Conservation (phyloP, 1,139 yeast species). For the Kurtzmaniella natalensis region DNA sequence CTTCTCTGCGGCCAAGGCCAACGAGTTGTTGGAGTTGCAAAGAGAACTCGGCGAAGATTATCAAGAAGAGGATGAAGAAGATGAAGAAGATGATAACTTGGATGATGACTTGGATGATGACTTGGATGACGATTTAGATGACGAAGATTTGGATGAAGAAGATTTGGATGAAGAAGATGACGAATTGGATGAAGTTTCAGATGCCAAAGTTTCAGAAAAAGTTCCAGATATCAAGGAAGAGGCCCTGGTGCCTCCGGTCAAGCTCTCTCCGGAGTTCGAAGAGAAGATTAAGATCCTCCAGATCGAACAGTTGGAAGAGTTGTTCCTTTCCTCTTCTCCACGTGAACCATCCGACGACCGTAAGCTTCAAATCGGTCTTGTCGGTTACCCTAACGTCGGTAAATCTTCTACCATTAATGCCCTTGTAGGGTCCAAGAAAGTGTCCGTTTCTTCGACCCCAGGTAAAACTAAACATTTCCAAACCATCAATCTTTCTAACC, state of each 20-base stretch:
- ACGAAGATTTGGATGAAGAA: conserved; percentile 22
- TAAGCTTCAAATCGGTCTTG: conserved; percentile 84
- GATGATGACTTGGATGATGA: conserved; percentile 24
- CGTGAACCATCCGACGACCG: conserved; percentile 49
- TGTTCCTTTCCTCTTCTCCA: conserved; percentile 81
- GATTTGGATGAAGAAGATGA: conserved; percentile 12
- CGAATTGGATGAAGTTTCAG: conserved; percentile 12
- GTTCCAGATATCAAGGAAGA: too few relatives aligned
- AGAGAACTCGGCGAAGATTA: conserved; percentile 35
- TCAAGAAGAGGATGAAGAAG: conserved; percentile 14
- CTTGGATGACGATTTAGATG: conserved; percentile 1
- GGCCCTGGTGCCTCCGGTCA: too few relatives aligned
- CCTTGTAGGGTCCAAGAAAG: conserved; percentile 91
- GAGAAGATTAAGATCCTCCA: conserved; percentile 67
- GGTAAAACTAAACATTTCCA: conserved; percentile 99
- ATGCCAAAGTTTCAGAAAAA: too few relatives aligned
- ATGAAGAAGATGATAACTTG: conserved; percentile 23
- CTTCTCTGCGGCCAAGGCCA: conserved; percentile 87
- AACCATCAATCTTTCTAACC: conserved; percentile 80
- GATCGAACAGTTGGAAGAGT: conserved; percentile 78
- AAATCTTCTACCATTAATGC: conserved; percentile 96
- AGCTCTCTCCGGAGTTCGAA: conserved; percentile 11
- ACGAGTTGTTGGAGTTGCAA: conserved; percentile 61
- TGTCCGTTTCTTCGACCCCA: conserved; percentile 96
- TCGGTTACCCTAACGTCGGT: conserved; percentile 97